Base-by-base conservation (phyloP, 2,329 filamentous ascomycete species). In the Pyrenochaeta sp. region DNA sequence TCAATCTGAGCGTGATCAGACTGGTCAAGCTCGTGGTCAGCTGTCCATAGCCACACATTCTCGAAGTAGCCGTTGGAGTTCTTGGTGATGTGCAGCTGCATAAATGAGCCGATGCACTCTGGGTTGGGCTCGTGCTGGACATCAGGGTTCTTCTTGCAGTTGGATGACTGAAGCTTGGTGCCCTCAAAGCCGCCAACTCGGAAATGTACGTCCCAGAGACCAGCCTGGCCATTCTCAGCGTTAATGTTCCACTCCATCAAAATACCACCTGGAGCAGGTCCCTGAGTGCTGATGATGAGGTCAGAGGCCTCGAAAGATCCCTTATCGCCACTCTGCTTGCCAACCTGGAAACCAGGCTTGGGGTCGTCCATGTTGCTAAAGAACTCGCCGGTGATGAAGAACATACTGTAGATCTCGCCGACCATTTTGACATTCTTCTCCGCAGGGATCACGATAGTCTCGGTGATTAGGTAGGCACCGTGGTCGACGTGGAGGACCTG, bases 131-230 rank as follows among this genome's bases (percentile, higher is more conserved):
- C 76, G 50, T 90, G 87, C 5, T 83, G 84, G 13, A 82, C 79
- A 50, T 84, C 82, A 42, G 91, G 90, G 62, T 89, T 91, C 84
- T 96, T 96, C 76, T 86, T 78, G 81, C 93, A 97, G 54, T 84
- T 88, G 76, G 91, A 85, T 19, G 89, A 90, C 79, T 96, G 91
- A 15, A 98, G 85, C 64, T 91, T 80, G 28, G 93, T 96, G 59
- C 94, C 94, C 4, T 91, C 89, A 53, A 90, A 89, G 43, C 95
- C 95, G 69, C 93, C 94, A 68, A 99, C 87, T 72, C 95, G 92
- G 80, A 95, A 90, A 82, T 99, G 95, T n/a, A 93, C 89, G 72
- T 99, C 95, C 91, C 93, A 99, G 79, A 97, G 88, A 61, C 88
- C 94, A 22, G 88, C 89, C 1, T 88, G 86, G 46, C 92, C 92